Conservation (phyloP, 192 early-diverging fungal species). For the Coemansia guatemalensis region DNA sequence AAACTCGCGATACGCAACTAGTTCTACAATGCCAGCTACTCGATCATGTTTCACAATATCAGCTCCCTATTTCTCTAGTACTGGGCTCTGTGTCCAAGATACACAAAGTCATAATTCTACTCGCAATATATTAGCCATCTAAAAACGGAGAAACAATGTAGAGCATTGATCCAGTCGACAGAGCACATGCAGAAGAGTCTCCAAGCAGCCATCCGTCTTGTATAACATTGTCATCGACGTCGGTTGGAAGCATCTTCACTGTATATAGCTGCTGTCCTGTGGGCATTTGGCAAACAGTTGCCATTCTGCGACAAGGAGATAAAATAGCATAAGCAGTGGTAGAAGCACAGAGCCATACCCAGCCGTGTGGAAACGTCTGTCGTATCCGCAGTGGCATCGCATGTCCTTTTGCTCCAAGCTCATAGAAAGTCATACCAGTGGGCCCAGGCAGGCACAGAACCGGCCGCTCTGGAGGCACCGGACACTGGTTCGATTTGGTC, state of each 20-base stretch:
- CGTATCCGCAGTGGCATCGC: not conserved
- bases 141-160: too few species aligned
- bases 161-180: conserved; percentile 10
- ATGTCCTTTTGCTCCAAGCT: not conserved
- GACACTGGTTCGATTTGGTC: too few species aligned
- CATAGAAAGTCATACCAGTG: conserved; percentile 25
- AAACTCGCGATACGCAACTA: too few species aligned
- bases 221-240: conserved; percentile 3
- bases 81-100: too few species aligned
- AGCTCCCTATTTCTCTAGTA: too few species aligned
- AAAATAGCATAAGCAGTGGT: conserved; percentile 16
- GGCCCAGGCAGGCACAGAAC: conserved; percentile 36
- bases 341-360: conserved; percentile 51
- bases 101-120: too few species aligned
- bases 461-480: conserved; percentile 16
- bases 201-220: conserved; percentile 31
- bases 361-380: conserved; percentile 23
- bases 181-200: conserved; percentile 7
- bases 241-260: too few species aligned
- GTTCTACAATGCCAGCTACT: too few species aligned
- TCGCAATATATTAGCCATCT: too few species aligned
- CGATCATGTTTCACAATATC: too few species aligned
- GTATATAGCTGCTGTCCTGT: conserved; percentile 7
- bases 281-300: conserved; percentile 37
- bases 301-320: conserved; percentile 29